phyloP scores from a whole-genome alignment of 2,329 filamentous ascomycete species.

The Cladophialophora carrionii region DNA sequence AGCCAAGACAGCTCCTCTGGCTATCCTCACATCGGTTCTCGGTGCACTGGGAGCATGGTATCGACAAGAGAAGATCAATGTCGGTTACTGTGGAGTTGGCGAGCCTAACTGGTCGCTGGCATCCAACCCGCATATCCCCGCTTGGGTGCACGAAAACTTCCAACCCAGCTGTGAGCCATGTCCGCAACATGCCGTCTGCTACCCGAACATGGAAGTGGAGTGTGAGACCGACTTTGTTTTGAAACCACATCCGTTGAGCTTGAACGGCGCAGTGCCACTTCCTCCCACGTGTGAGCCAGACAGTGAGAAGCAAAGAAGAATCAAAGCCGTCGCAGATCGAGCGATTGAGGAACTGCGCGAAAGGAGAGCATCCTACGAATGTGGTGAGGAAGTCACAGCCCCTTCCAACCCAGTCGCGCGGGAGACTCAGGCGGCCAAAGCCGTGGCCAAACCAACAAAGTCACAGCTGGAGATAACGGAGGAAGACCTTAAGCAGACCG shows the following conservation, averaged over 20 bases:
- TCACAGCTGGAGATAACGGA: conserved; percentile 62
- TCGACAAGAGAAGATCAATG: conserved; percentile 91
- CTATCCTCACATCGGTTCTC: conserved; percentile 71
- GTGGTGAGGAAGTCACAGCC: conserved; percentile 61
- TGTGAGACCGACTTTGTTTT: conserved; percentile 89
- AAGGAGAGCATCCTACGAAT: conserved; percentile 86
- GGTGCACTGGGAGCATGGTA: conserved; percentile 79
- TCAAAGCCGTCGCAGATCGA: conserved; percentile 84
- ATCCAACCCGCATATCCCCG: conserved; percentile 67
- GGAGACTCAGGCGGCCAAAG: conserved; percentile 44
- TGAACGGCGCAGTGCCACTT: conserved; percentile 79
- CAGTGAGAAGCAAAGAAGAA: conserved; percentile 83
- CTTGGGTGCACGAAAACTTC: conserved; percentile 66
- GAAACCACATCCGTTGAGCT: conserved; percentile 77
- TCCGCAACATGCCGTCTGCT: conserved; percentile 88
- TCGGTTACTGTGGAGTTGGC: conserved; percentile 91
- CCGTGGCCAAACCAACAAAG: conserved; percentile 53
- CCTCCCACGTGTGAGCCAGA: conserved; percentile 93
- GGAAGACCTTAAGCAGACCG: conserved; percentile 73
- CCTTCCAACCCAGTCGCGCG: conserved; percentile 48
- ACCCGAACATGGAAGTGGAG: conserved; percentile 71
- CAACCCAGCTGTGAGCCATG: conserved; percentile 87
- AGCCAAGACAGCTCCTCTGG: conserved; percentile 68
- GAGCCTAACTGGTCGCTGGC: conserved; percentile 62
- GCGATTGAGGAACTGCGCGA: conserved; percentile 85